phyloP scores from a whole-genome alignment of 2,329 filamentous ascomycete species.

The Graphiopsis chlorocephala region DNA sequence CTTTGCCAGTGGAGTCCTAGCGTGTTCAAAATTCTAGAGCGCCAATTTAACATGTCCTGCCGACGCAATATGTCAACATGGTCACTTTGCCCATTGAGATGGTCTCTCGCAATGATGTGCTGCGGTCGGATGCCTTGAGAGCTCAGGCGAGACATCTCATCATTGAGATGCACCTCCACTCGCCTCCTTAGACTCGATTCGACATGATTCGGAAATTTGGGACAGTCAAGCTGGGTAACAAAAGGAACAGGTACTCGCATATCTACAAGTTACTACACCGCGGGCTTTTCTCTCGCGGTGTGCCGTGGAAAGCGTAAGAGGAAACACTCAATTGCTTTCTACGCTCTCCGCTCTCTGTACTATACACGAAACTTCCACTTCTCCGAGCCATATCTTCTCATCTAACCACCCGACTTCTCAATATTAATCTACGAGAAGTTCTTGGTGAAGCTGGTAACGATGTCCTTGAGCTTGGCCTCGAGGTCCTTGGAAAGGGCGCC shows the following conservation, averaged over 20 bases:
- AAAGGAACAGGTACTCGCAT: slow-evolving; percentile 29
- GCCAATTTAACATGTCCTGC: no score
- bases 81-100: background rate
- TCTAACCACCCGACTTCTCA: slow-evolving; percentile 15
- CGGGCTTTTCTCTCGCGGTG: slow-evolving; percentile 15
- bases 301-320: slow-evolving; percentile 18
- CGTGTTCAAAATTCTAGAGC: no score
- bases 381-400: slow-evolving; percentile 17
- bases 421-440: slow-evolving; percentile 62
- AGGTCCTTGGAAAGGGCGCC: slow-evolving; percentile 93
- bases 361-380: slow-evolving; percentile 29
- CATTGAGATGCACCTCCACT: background rate
- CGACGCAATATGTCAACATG: background rate
- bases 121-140: background rate
- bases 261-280: slow-evolving; percentile 28
- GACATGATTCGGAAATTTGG: background rate
- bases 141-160: background rate
- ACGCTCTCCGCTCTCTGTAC: slow-evolving; percentile 30
- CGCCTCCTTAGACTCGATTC: background rate
- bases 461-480: slow-evolving; percentile 76
- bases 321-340: slow-evolving; percentile 18
- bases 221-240: slow-evolving; percentile 15
- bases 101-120: background rate
- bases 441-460: slow-evolving; percentile 83
- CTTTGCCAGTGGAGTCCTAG: no score